A percentile compares a stretch with the other conserved stretches of the same genome.
Evolutionary conservation across 2,329 filamentous ascomycete species (phyloP).

Genomic region (Colletotrichum paranaense): DNA sequence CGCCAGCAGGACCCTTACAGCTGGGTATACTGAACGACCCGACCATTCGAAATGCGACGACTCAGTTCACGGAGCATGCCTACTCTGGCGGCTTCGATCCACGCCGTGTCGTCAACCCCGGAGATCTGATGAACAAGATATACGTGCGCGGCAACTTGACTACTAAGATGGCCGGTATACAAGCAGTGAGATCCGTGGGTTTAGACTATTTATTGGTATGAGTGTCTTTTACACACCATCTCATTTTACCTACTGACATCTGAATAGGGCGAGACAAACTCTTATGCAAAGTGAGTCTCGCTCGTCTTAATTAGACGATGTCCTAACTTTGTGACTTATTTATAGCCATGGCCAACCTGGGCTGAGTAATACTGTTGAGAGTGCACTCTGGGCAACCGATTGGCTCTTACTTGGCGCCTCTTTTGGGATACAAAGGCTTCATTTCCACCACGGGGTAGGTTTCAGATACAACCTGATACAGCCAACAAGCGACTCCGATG

Average conservation of each 20-base stretch:
- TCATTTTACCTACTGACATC: neutral
- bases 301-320: no score
- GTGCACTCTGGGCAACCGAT: conserved; percentile 2
- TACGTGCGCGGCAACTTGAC: conserved; percentile 2
- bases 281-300: conserved; percentile 3
- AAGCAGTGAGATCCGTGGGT: neutral
- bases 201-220: conserved; percentile 1
- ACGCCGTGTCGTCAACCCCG: neutral
- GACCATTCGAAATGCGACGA: neutral
- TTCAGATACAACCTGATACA: conserved; percentile 7
- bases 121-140: neutral
- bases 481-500: conserved; percentile 3
- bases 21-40: neutral
- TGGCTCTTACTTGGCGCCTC: conserved; percentile 8
- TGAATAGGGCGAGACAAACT: neutral
- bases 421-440: neutral
- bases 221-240: neutral
- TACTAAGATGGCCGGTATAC: neutral
- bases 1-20: neutral
- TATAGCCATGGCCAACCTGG: neutral
- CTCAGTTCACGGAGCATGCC: neutral
- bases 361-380: conserved; percentile 5
- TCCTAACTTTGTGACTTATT: neutral
- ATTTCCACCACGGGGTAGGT: conserved; percentile 7
- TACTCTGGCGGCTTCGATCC: conserved; percentile 2